Evolutionary conservation across 1,139 yeast genomes (phyloP).

Genomic region (Kazachstania sp.): DNA sequence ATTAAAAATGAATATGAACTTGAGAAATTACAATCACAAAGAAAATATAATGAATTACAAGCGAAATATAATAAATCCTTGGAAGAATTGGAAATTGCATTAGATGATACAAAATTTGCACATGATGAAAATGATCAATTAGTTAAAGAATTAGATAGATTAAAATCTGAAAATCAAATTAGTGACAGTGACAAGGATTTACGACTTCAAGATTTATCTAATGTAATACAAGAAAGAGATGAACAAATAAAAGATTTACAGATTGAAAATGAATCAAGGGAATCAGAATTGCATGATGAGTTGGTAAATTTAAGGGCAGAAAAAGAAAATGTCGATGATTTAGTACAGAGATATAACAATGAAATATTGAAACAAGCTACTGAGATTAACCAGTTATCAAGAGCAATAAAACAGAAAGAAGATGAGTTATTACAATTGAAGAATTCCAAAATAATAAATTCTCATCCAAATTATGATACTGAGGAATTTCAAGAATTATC

Average conservation of each 20-base stretch:
- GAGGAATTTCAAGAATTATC: conserved; percentile 20
- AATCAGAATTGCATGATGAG: conserved; percentile 11
- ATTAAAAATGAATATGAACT: conserved; percentile 26
- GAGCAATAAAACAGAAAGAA: conserved; percentile 19
- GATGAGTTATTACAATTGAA: conserved; percentile 22
- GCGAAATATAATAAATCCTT: conserved; percentile 22
- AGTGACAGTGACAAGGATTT: conserved; percentile 22
- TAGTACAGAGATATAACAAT: conserved; percentile 18
- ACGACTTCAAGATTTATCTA: conserved; percentile 14
- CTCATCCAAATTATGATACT: conserved; percentile 22
- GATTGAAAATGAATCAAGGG: conserved; percentile 10
- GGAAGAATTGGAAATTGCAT: conserved; percentile 22
- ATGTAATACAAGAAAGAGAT: conserved; percentile 12
- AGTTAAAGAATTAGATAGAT: conserved; percentile 26
- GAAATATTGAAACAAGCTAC: conserved; percentile 17
- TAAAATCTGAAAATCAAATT: conserved; percentile 24
- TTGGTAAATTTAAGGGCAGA: conserved; percentile 15
- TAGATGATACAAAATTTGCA: conserved; percentile 25
- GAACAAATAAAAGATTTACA: conserved; percentile 17
- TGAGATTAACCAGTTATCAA: conserved; percentile 16
- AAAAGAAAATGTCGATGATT: conserved; percentile 12
- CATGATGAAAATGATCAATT: conserved; percentile 35
- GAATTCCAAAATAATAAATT: conserved; percentile 16
- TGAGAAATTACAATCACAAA: conserved; percentile 19
- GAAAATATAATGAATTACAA: conserved; percentile 18